These are phyloP conservation scores for Botrytis deweyae DNA, from an alignment of 2,329 filamentous ascomycete species.

Conservation along the genomic window DNA sequence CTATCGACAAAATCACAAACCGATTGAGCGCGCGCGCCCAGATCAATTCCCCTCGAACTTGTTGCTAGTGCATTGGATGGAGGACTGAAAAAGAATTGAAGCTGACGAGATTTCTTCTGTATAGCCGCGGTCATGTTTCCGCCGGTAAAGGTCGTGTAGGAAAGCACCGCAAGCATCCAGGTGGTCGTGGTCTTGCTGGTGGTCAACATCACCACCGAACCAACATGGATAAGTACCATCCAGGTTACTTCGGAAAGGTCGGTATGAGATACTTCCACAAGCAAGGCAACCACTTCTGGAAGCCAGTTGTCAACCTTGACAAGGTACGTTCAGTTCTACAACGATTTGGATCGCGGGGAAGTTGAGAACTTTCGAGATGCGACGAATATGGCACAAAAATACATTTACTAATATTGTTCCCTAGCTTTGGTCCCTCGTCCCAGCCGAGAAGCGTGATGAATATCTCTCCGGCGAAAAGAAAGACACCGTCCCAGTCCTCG, in stretches of 20 bases:
- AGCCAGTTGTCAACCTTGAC: conserved; percentile 97
- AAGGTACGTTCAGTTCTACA: conserved; percentile 62
- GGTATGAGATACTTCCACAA: conserved; percentile 98
- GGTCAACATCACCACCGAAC: conserved; percentile 98
- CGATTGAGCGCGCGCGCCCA: conserved; percentile 19
- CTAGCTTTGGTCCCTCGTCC: conserved; percentile 93
- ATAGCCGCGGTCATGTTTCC: conserved; percentile 93
- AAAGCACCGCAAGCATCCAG: conserved; percentile 93
- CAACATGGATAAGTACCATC: conserved; percentile 90
- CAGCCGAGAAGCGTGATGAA: conserved; percentile 86
- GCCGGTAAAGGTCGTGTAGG: conserved; percentile 98
- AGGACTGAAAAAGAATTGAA: conserved; percentile 19
- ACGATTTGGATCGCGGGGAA: background rate
- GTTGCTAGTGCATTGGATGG: conserved; percentile 1
- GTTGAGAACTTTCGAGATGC: background rate
- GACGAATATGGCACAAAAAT: background rate
- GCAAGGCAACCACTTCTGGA: conserved; percentile 94
- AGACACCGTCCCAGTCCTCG: conserved; percentile 95
- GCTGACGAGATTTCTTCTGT: conserved; percentile 37
- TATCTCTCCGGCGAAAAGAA: conserved; percentile 79
- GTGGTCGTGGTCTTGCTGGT: conserved; percentile 89
- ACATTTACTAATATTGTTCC: conserved; percentile 7
- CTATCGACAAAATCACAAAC: conserved; percentile 13
- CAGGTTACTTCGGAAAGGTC: conserved; percentile 99
- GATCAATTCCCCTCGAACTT: conserved; percentile 13